Conservation (phyloP, 73 alveolate genomes). For the Stentor coeruleus region DNA sequence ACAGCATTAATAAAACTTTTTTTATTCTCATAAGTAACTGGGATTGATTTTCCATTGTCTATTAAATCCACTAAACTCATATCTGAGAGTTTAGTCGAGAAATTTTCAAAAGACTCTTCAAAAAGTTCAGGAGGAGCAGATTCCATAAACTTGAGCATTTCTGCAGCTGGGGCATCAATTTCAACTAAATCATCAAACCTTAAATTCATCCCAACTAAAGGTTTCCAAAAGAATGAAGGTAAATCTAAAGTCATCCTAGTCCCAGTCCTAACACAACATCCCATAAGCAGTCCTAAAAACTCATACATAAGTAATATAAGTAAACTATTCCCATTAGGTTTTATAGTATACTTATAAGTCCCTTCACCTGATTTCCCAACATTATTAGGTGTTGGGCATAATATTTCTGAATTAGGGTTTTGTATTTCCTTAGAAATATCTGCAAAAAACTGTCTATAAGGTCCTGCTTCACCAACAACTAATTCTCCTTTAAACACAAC, state of each 20-base stretch:
- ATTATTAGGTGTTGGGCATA: slow-evolving; percentile 86
- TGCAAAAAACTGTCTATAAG: slow-evolving; percentile 95
- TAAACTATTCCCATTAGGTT: slow-evolving; percentile 73
- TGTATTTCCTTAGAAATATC: slow-evolving; percentile 84
- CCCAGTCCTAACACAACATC: slow-evolving; percentile 94
- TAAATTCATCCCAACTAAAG: slow-evolving; percentile 82
- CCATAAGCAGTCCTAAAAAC: slow-evolving; percentile 97
- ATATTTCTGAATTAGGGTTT: slow-evolving; percentile 42
- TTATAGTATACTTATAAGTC: slow-evolving; percentile 81
- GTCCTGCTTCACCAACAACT: slow-evolving; percentile 98
- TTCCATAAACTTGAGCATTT: slow-evolving; percentile 70
- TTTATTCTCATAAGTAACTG: slow-evolving; percentile 78
- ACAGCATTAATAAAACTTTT: slow-evolving; percentile 69
- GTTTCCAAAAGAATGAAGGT: slow-evolving; percentile 92
- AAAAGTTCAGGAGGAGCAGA: slow-evolving; percentile 49
- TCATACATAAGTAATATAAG: slow-evolving; percentile 79
- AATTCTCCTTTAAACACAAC: slow-evolving; percentile 92
- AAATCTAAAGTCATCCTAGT: slow-evolving; percentile 92
- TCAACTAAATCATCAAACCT: slow-evolving; percentile 84
- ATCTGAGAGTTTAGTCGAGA: slow-evolving; percentile 71
- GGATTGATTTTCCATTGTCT: slow-evolving; percentile 62
- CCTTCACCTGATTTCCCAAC: slow-evolving; percentile 73
- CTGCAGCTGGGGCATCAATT: slow-evolving; percentile 86
- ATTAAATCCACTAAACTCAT: slow-evolving; percentile 67
- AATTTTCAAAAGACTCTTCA: slow-evolving; percentile 73